phyloP scores from a whole-genome alignment of 495 filamentous ascomycete species.

The Penicillium lagena region DNA sequence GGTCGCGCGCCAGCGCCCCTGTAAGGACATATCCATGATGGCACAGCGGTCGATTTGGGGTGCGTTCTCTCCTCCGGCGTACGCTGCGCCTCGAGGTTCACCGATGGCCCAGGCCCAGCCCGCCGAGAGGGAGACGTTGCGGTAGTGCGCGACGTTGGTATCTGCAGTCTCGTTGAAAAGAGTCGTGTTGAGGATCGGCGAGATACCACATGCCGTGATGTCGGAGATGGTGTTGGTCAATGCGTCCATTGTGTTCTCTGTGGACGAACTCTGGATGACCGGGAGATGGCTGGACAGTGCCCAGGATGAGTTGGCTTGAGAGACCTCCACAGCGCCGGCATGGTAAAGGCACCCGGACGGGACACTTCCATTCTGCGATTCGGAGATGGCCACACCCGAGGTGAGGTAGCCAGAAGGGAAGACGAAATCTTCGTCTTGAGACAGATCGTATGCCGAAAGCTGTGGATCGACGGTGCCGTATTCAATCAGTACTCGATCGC shows the following conservation, averaged over 20 bases:
- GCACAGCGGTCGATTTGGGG: conserved; percentile 43
- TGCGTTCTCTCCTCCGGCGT: conserved; percentile 9
- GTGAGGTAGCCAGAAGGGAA: conserved; percentile 38
- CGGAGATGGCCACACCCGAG: conserved; percentile 17
- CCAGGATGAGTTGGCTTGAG: conserved; percentile 52
- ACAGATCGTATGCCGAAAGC: conserved; percentile 45
- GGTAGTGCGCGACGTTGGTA: conserved; percentile 36
- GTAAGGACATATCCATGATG: conserved; percentile 33
- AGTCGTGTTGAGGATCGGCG: conserved; percentile 49
- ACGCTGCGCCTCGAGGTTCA: conserved; percentile 41
- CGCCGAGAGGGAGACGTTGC: conserved; percentile 40
- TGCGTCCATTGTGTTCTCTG: conserved; percentile 23
- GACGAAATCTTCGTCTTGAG: conserved; percentile 31
- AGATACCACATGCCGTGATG: conserved; percentile 51
- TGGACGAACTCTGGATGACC: conserved; percentile 19
- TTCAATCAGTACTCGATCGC: conserved; percentile 44
- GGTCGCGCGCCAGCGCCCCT: conserved; percentile 48
- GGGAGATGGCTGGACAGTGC: conserved; percentile 31
- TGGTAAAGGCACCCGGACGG: conserved; percentile 47
- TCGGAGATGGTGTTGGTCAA: conserved; percentile 29
- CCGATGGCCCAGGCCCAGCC: conserved; percentile 56
- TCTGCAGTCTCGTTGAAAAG: conserved; percentile 48
- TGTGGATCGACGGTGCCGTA: conserved; percentile 53
- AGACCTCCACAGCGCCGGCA: conserved; percentile 25
- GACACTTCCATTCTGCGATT: conserved; percentile 27